Evolutionary conservation across 2,329 filamentous ascomycete genomes (phyloP).

Genomic region (Claviceps fusiformis): DNA sequence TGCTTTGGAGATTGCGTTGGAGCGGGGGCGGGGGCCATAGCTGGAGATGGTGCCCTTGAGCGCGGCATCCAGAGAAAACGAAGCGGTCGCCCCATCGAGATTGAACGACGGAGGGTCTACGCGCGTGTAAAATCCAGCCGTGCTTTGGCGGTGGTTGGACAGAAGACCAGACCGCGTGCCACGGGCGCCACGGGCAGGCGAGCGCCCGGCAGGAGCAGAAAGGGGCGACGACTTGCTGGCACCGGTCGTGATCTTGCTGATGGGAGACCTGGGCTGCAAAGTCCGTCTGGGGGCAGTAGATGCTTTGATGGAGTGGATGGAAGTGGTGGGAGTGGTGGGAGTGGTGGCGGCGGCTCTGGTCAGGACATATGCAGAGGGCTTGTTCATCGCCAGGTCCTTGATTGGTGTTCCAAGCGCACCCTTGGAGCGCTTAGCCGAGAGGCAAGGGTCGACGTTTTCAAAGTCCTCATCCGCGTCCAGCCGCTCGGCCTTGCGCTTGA

Average conservation of each 20-base stretch:
- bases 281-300: conserved; percentile 26
- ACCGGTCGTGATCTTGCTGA: conserved; percentile 29
- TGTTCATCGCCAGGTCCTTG: conserved; percentile 39
- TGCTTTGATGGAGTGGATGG: conserved; percentile 19
- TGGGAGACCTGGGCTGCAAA: conserved; percentile 40
- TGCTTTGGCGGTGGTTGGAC: conserved; percentile 48
- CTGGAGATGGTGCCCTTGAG: conserved; percentile 61
- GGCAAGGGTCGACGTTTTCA: conserved; percentile 48
- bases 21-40: conserved; percentile 34
- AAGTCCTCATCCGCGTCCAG: conserved; percentile 34
- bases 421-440: conserved; percentile 48
- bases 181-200: conserved; percentile 62
- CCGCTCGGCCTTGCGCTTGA: conserved; percentile 46
- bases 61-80: conserved; percentile 76
- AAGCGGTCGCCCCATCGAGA: conserved; percentile 38
- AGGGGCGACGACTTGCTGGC: conserved; percentile 38
- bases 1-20: conserved; percentile 16
- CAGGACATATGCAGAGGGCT: conserved; percentile 33
- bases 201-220: conserved; percentile 65
- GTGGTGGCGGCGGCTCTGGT: conserved; percentile 23
- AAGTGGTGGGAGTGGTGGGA: conserved; percentile 26
- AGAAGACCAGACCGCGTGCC: conserved; percentile 56
- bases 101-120: conserved; percentile 56
- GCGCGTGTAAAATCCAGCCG: conserved; percentile 49
- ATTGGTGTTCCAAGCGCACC: conserved; percentile 26